Conservation (phyloP, 2,329 filamentous ascomycete genomes). For the Curvularia sp. region DNA sequence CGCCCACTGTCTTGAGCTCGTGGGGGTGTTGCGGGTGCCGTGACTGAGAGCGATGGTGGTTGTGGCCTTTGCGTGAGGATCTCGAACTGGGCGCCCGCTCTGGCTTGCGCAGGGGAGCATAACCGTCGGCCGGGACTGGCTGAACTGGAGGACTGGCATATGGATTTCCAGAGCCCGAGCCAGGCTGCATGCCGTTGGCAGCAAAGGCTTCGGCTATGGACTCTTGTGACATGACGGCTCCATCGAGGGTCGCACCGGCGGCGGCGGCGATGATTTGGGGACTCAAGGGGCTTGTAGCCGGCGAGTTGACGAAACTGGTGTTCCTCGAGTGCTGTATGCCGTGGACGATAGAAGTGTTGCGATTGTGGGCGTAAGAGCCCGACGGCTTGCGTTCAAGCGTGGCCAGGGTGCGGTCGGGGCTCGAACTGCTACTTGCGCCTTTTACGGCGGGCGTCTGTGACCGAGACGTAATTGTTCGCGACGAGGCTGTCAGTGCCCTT, state of each 20-base stretch:
- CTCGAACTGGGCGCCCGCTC: constrained; percentile 62
- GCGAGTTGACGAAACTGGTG: constrained; percentile 81
- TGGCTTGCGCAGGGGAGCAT: constrained; percentile 44
- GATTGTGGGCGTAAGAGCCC: constrained; percentile 81
- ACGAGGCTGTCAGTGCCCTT: constrained; percentile 54
- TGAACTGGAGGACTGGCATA: constrained; percentile 18
- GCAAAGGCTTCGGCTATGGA: constrained; percentile 49
- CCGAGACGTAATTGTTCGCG: constrained; percentile 54
- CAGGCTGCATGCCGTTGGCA: constrained; percentile 37
- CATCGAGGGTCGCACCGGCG: constrained; percentile 48
- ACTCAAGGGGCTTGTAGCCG: constrained; percentile 80
- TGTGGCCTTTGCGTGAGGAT: constrained; percentile 75
- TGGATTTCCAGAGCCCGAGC: constrained; percentile 20
- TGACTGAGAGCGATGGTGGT: constrained; percentile 76
- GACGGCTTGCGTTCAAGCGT: constrained; percentile 60
- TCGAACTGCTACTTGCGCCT: constrained; percentile 45
- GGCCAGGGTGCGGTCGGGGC: constrained; percentile 47
- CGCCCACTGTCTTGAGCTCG: constrained; percentile 91
- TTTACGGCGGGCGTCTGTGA: constrained; percentile 53
- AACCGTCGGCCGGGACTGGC: constrained; percentile 25
- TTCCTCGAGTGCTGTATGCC: constrained; percentile 91
- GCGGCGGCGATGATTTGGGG: constrained; percentile 77
- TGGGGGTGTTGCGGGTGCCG: constrained; percentile 69
- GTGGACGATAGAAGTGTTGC: constrained; percentile 96
- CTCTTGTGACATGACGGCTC: constrained; percentile 52